Conservation (phyloP, 345 rosid species). For the Hirschfeldia incana region DNA sequence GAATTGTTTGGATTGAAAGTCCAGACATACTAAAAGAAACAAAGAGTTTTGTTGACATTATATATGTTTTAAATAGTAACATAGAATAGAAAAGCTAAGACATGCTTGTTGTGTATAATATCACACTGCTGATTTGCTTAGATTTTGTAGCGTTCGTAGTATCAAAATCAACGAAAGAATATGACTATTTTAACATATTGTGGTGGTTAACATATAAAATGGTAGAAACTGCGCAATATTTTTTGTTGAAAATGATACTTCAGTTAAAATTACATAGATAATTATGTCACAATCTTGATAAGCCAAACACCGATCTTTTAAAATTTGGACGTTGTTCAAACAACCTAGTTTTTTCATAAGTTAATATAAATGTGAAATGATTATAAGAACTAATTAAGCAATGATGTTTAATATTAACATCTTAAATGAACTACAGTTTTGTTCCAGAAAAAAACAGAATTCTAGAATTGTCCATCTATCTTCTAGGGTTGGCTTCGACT, state of each 20-base stretch:
- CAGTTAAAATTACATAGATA: not conserved
- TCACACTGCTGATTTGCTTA: not conserved
- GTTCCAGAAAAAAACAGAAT: not conserved
- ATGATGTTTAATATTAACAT: not conserved
- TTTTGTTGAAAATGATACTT: not conserved
- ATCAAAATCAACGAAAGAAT: not conserved
- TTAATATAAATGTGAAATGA: not conserved
- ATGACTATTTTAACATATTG: not conserved
- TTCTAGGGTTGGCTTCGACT: not conserved
- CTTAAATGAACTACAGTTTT: not conserved
- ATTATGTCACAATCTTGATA: not conserved
- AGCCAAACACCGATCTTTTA: not conserved
- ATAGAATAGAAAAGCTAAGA: not conserved
- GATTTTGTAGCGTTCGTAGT: not conserved
- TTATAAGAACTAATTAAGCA: not conserved
- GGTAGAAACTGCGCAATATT: not conserved
- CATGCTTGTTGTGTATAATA: not conserved
- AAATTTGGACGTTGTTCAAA: not conserved
- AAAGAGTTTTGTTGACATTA: too few species aligned
- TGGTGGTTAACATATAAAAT: not conserved
- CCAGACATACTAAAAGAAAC: too few species aligned
- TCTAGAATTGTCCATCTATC: not conserved
- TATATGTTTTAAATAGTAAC: too few species aligned
- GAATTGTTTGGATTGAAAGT: too few species aligned
- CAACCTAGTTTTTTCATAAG: not conserved